Conservation (phyloP, 129 eudicot species). For the Lactuca sativa region DNA sequence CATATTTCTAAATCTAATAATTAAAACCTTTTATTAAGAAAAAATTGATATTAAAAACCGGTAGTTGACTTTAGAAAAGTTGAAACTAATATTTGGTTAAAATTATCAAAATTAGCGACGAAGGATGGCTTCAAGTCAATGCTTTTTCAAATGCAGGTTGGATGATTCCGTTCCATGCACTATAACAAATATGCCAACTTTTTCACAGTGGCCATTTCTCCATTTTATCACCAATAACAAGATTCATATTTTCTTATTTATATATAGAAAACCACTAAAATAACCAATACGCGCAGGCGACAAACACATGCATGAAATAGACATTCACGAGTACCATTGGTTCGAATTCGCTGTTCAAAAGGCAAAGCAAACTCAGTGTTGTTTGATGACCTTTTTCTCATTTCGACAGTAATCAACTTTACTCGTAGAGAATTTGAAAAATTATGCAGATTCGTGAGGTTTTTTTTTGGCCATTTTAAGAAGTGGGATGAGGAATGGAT, state of each 20-base stretch:
- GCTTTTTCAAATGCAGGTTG: background rate
- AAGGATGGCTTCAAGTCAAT: conserved; percentile 4
- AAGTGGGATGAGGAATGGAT: conserved; percentile 32
- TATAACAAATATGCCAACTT: conserved; percentile 21
- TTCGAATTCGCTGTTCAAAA: background rate
- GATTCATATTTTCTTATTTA: background rate
- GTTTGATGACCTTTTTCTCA: conserved; percentile 13
- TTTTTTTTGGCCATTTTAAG: conserved; percentile 26
- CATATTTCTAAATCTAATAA: too few relatives aligned
- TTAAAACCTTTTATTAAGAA: too few relatives aligned
- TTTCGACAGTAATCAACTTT: conserved; percentile 20
- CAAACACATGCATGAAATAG: conserved; percentile 11
- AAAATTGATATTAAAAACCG: too few relatives aligned
- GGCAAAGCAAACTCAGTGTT: background rate
- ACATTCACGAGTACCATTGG: background rate
- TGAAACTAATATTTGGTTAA: background rate
- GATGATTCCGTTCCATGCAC: conserved; percentile 12
- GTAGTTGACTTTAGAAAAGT: conserved; percentile 9
- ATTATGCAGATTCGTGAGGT: conserved; percentile 19
- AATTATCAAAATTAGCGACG: conserved; percentile 22
- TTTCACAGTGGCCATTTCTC: conserved; percentile 21
- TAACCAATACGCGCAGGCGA: background rate
- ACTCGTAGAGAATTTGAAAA: conserved; percentile 12
- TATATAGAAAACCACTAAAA: background rate
- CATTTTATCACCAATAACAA: conserved; percentile 6